phyloP scores from a whole-genome alignment of 192 early-diverging fungal genomes.

The Pilaira anomala region DNA sequence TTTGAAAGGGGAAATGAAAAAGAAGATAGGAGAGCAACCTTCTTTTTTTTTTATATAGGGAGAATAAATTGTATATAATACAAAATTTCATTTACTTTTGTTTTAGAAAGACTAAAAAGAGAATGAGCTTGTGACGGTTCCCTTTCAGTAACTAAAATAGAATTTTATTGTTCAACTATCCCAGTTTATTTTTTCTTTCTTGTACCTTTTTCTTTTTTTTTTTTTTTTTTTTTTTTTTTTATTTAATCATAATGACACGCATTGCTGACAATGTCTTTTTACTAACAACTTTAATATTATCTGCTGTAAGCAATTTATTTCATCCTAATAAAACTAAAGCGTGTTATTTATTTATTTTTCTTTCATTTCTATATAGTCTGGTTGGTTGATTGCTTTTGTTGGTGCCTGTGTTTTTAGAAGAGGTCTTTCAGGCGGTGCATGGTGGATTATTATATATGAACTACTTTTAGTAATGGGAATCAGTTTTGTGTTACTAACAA shows the following conservation, averaged over 20 bases:
- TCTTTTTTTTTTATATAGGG: background rate
- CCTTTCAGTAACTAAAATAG: slow-evolving; percentile 1
- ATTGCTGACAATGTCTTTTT: slow-evolving; percentile 14
- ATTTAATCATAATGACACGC: background rate
- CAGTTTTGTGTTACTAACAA: slow-evolving; percentile 5
- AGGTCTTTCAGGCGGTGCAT: slow-evolving; percentile 1
- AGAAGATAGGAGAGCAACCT: slow-evolving; percentile 6
- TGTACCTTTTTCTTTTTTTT: background rate
- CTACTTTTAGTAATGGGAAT: slow-evolving; percentile 18
- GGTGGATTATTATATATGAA: slow-evolving; percentile 36
- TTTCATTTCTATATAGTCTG: slow-evolving; percentile 19
- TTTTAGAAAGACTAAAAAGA: no score
- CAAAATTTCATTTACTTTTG: no score
- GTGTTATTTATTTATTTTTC: background rate
- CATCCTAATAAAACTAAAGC: background rate
- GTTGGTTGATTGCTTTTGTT: slow-evolving; percentile 32
- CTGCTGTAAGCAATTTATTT: background rate
- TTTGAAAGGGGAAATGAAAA: background rate
- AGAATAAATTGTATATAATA: slow-evolving; percentile 5
- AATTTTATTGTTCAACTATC: slow-evolving; percentile 3
- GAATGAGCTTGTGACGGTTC: slow-evolving; percentile 10
- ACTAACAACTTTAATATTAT: background rate
- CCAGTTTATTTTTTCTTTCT: background rate
- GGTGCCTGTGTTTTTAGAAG: slow-evolving; percentile 22
- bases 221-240: background rate